These are phyloP conservation scores for Amesomyces nigricolor DNA, from an alignment of 2,329 filamentous ascomycete species.

Conservation along the genomic window DNA sequence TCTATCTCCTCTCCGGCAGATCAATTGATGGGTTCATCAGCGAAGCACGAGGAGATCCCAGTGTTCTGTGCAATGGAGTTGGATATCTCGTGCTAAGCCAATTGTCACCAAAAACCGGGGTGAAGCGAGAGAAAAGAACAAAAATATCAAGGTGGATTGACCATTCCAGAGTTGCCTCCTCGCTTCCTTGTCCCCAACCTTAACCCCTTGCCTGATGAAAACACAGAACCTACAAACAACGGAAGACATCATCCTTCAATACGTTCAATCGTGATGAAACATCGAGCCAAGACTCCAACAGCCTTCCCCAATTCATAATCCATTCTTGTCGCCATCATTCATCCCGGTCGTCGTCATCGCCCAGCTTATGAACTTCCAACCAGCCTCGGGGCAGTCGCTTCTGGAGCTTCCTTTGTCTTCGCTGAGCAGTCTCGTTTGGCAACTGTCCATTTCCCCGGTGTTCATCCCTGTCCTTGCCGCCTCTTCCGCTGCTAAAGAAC, in stretches of 20 bases:
- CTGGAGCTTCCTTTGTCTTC: conserved; percentile 39
- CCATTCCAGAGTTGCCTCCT: not conserved
- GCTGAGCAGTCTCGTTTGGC: conserved; percentile 8
- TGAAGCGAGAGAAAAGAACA: not conserved
- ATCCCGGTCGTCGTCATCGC: conserved; percentile 8
- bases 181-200: not conserved
- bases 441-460: conserved; percentile 22
- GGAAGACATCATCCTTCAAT: not conserved
- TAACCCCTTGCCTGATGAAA: not conserved
- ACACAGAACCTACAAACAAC: not conserved
- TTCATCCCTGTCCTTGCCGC: not conserved
- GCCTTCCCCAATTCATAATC: not conserved
- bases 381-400: conserved; percentile 35
- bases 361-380: conserved; percentile 27
- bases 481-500: not conserved
- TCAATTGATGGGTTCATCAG: conserved; percentile 1
- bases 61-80: not conserved
- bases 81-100: conserved; percentile 11
- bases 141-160: not conserved
- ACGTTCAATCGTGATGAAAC: not conserved
- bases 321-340: not conserved
- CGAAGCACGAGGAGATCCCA: no score
- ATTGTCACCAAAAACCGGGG: not conserved
- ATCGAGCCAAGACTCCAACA: not conserved
- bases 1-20: conserved; percentile 9